Base-by-base conservation (phyloP, 192 early-diverging fungal genomes). In the Spizellomyces sp. region DNA sequence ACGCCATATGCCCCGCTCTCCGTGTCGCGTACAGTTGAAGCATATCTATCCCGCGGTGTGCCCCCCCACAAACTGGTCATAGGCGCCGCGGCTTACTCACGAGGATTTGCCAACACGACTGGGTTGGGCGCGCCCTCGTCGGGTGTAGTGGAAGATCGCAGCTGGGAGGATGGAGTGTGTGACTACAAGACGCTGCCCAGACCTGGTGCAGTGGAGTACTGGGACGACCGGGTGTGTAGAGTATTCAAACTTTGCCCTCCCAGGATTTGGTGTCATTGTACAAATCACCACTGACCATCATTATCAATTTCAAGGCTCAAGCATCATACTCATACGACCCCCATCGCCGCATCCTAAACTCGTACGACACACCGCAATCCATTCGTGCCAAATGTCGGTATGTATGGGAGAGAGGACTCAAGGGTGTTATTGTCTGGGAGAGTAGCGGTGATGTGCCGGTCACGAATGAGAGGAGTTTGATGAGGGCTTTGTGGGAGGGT, bases 61-160 rank as follows among this genome's bases (percentile, higher is more conserved):
- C 93, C 93, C 4, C 74, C 92, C 0, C 71, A 86, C 48, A 98
- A 98, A 71, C 70, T 99, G 41, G 90, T 96, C 1, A 84, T 98
- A 59, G 98, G 98, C 12, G 88, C 92, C 50, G 93, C 93, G 22
- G 86, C 94, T 70, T 99, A 97, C 80, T 95, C 93, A 4, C 87
- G 98, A n/a, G 93, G 88, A 5, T 99, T 99, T 79, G 83, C 85
- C 66, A 92, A 93, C 65, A 95, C 95, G 8, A 76, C 83, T 64
- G 82, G 82, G 15, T 48, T 75, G n/a, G 72, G 70, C 8, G 68
- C 76, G n/a, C 81, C 87, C 22, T 75, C 76, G 61, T 66, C 74
- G 17, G 95, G 95, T 12, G 58, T 70, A 2, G 80, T 90, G n/a
- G 88, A 90, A 7, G 74, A 87, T 55, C 92, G 93, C 36, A 88